Evolutionary conservation across 78 protist species (phyloP).

Genomic region (Pigoraptor vietnamica): DNA sequence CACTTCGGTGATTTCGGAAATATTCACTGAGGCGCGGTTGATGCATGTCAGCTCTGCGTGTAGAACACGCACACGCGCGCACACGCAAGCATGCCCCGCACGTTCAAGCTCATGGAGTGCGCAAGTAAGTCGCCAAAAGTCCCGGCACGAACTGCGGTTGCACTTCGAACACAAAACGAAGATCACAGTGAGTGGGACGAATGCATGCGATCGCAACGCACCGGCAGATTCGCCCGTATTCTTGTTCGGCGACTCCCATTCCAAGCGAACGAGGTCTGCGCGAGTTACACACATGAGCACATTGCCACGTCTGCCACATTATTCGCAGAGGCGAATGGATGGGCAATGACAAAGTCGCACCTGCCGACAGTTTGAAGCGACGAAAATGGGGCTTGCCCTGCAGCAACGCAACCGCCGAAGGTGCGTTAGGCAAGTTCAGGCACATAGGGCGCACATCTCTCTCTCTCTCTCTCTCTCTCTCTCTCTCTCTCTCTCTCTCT

Average conservation of each 20-base stretch:
- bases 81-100: background rate
- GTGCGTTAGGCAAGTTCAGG: too few relatives aligned
- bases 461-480: too few relatives aligned
- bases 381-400: conserved; percentile 15
- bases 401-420: too few relatives aligned
- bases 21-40: background rate
- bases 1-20: background rate
- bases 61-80: background rate
- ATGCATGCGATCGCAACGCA: too few relatives aligned
- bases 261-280: background rate
- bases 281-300: background rate
- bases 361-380: background rate
- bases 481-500: too few relatives aligned
- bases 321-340: background rate
- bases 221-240: background rate
- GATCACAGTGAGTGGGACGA: background rate
- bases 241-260: background rate
- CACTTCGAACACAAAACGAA: background rate
- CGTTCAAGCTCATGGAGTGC: background rate
- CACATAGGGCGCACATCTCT: too few relatives aligned
- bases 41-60: background rate
- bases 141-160: background rate
- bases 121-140: background rate
- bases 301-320: background rate
- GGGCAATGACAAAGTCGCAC: background rate